Base-by-base conservation (phyloP, 2,329 filamentous ascomycete species). In the Calycina marina region DNA sequence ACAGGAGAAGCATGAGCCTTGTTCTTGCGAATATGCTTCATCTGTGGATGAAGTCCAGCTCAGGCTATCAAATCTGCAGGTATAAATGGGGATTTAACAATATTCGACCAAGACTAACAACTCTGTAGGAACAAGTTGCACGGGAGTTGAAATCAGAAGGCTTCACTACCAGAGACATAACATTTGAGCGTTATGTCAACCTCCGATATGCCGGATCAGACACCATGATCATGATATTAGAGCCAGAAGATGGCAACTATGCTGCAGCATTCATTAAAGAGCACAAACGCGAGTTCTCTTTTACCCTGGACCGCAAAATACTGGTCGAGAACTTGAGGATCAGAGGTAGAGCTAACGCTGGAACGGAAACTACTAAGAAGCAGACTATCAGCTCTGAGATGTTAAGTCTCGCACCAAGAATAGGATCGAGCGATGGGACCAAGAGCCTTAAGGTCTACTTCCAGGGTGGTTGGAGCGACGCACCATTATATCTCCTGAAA, bases 171-270 rank as follows among this genome's bases (percentile, higher is more conserved):
- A 58, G 69, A 5, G 71, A 81, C 18, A 79, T 93, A n/a, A 65
- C 73, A 0, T 90, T 86, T 47, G 84, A 93, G 52, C 79, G 90
- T 51, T 93, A 93, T 47, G 69, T 93, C 36, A 93, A 93, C 52
- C 82, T 93, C 74, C 65, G 85, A 35, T 93, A 93, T 49, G 71
- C 82, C 14, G 85, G 85, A 10, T 92, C 84, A 0, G 84, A 93
- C 50, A 88, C 82, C 4, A 80, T 83, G 0, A 64, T 93, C 28
- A 93, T 93, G 84, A 73, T 92, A 22, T 57, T 88, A 44, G 80
- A 77, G 54, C 81, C 83, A 0, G 66, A 55, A 2, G 60, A 55
- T 15, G 72, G 70, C 4, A 69, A 80, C 11, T 93, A 85, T 54
- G 81, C 76, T 4, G 68, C 74, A 42, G 83, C 82, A 0, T 93